Conservation (phyloP, 495 filamentous ascomycete species). For the Ascodesmis nigricans region DNA sequence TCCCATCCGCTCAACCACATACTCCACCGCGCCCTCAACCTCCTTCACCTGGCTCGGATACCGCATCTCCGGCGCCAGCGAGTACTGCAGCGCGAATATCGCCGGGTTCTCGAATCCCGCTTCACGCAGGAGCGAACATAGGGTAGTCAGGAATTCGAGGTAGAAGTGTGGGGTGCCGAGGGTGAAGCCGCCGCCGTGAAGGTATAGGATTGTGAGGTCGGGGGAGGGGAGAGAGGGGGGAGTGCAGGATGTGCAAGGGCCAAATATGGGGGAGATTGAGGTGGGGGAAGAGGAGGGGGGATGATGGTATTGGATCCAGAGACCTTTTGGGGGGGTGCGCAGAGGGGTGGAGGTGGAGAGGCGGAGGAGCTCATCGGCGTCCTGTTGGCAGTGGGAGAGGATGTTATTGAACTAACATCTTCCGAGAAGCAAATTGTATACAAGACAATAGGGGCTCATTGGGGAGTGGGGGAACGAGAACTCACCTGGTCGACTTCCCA, state of each 20-base stretch:
- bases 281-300: background rate
- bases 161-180: constrained; percentile 66
- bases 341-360: too few species aligned
- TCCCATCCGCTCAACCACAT: constrained; percentile 32
- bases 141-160: constrained; percentile 52
- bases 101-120: constrained; percentile 47
- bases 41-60: constrained; percentile 50
- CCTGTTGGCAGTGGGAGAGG: too few species aligned
- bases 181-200: constrained; percentile 58
- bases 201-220: constrained; percentile 51
- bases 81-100: constrained; percentile 59
- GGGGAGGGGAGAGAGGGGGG: constrained; percentile 24
- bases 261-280: background rate
- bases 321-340: background rate
- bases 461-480: too few species aligned
- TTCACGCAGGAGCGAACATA: constrained; percentile 33
- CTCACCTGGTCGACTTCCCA: too few species aligned
- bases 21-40: constrained; percentile 39
- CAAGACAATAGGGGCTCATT: too few species aligned
- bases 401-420: too few species aligned
- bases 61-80: constrained; percentile 46
- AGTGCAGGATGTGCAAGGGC: constrained; percentile 2
- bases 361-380: too few species aligned
- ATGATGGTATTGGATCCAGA: background rate
- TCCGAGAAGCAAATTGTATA: too few species aligned